Evolutionary conservation across 2,329 filamentous ascomycete genomes (phyloP).

Genomic region (Knufia petricola): DNA sequence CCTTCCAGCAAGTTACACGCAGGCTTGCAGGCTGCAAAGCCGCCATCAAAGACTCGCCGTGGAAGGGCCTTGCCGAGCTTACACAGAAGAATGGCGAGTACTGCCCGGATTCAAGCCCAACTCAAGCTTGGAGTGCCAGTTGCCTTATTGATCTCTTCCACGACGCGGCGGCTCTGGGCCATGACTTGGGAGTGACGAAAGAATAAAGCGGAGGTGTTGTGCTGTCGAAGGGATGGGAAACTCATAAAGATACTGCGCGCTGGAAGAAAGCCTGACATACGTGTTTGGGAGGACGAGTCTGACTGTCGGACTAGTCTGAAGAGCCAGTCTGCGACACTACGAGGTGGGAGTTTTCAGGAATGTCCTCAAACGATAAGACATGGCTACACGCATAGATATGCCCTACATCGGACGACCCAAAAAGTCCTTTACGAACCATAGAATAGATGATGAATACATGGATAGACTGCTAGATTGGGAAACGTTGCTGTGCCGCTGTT

Average conservation of each 20-base stretch:
- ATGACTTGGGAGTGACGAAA: background rate
- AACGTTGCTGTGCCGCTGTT: too few relatives aligned
- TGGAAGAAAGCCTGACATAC: background rate
- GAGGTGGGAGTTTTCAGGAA: too few relatives aligned
- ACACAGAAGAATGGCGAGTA: slow-evolving; percentile 80
- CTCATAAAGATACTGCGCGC: background rate
- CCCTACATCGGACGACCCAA: background rate
- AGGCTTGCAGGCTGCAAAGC: slow-evolving; percentile 75
- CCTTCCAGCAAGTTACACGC: slow-evolving; percentile 87
- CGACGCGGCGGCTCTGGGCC: slow-evolving; percentile 52
- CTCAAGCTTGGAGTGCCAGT: slow-evolving; percentile 91
- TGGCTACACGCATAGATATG: background rate
- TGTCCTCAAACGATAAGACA: background rate
- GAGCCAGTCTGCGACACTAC: background rate
- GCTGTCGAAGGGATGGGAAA: background rate
- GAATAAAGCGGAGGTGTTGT: slow-evolving; percentile 1
- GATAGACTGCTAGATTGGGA: background rate
- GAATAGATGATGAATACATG: background rate
- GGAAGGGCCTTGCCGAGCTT: slow-evolving; percentile 86
- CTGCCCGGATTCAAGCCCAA: slow-evolving; percentile 86
- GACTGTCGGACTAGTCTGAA: background rate
- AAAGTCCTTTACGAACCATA: background rate
- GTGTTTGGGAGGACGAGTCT: background rate
- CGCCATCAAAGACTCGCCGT: slow-evolving; percentile 67
- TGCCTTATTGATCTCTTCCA: slow-evolving; percentile 95